phyloP scores from a whole-genome alignment of 2,329 filamentous ascomycete genomes.

The Exophiala calicioides region DNA sequence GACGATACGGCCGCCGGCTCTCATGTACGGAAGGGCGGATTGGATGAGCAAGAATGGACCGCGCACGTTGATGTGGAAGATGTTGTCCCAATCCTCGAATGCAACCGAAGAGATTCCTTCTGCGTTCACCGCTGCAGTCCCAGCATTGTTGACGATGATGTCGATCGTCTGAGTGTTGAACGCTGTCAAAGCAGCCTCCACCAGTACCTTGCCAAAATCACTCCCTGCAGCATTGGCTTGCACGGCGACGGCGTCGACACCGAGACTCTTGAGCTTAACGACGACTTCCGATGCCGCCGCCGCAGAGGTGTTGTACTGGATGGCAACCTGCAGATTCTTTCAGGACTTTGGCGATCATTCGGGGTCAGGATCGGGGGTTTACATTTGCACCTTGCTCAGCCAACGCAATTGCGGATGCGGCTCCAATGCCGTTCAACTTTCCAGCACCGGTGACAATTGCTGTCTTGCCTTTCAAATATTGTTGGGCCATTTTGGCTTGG shows the following conservation, averaged over 20 bases:
- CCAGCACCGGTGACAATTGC: conserved; percentile 35
- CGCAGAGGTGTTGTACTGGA: conserved; percentile 35
- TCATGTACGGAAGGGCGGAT: conserved; percentile 56
- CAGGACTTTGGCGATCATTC: conserved; percentile 15
- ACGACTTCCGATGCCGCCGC: conserved; percentile 32
- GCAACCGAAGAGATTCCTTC: conserved; percentile 19
- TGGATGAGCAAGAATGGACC: conserved; percentile 57
- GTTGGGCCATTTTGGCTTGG: conserved; percentile 13
- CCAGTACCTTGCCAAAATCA: conserved; percentile 20
- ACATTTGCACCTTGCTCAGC: conserved; percentile 27
- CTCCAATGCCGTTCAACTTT: conserved; percentile 33
- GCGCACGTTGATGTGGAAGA: conserved; percentile 58
- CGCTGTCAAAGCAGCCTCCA: conserved; percentile 21
- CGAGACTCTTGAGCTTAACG: conserved; percentile 24
- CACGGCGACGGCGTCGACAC: conserved; percentile 20
- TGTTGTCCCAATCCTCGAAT: conserved; percentile 48
- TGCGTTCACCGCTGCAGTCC: conserved; percentile 13
- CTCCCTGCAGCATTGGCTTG: conserved; percentile 17
- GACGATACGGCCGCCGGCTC: conserved; percentile 51
- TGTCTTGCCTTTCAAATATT: conserved; percentile 28
- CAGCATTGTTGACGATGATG: conserved; percentile 30
- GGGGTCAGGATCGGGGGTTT: not conserved
- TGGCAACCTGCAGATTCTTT: conserved; percentile 33
- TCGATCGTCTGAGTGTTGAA: conserved; percentile 26
- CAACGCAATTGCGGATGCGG: conserved; percentile 19